Percentiles rank a stretch among this genome's conserved stretches.
Evolutionary conservation across 1,284 basidiomycete species (phyloP).

Genomic region (Papiliotrema fonsecae): DNA sequence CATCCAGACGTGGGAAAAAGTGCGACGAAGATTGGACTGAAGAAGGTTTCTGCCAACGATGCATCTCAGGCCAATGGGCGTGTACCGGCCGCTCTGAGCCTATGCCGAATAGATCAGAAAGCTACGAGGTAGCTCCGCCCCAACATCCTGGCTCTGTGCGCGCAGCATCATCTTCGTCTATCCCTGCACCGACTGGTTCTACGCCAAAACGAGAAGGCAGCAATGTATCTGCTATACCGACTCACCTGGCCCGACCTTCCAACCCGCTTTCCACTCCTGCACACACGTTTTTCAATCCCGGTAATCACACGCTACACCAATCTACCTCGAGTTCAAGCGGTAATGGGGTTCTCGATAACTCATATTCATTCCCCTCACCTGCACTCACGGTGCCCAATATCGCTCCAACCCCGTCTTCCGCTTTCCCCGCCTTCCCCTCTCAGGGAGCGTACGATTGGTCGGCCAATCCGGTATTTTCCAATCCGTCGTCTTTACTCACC

Average conservation of each 20-base stretch:
- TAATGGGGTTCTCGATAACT: too few species aligned
- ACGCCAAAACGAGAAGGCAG: too few species aligned
- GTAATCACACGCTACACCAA: too few species aligned
- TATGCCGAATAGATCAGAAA: background rate
- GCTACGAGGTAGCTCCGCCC: background rate
- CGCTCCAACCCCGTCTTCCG: too few species aligned
- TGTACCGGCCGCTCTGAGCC: slow-evolving; percentile 7
- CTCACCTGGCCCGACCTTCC: too few species aligned
- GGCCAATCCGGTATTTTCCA: background rate
- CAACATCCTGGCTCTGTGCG: background rate
- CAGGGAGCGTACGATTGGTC: background rate
- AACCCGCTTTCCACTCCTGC: too few species aligned
- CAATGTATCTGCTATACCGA: too few species aligned
- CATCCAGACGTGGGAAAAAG: slow-evolving; percentile 14
- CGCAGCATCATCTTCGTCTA: background rate
- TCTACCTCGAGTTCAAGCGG: too few species aligned
- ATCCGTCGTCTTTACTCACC: slow-evolving; percentile 13
- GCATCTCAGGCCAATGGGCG: slow-evolving; percentile 12
- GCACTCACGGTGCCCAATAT: too few species aligned
- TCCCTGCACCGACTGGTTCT: too few species aligned
- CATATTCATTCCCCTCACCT: too few species aligned
- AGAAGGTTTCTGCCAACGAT: slow-evolving; percentile 14
- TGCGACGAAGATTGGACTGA: slow-evolving; percentile 15
- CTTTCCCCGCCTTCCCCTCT: background rate
- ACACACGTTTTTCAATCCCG: too few species aligned